Percentiles rank a stretch among this genome's conserved stretches.
phyloP scores from a whole-genome alignment of 345 rosid genomes.

The Alliaria petiolata region DNA sequence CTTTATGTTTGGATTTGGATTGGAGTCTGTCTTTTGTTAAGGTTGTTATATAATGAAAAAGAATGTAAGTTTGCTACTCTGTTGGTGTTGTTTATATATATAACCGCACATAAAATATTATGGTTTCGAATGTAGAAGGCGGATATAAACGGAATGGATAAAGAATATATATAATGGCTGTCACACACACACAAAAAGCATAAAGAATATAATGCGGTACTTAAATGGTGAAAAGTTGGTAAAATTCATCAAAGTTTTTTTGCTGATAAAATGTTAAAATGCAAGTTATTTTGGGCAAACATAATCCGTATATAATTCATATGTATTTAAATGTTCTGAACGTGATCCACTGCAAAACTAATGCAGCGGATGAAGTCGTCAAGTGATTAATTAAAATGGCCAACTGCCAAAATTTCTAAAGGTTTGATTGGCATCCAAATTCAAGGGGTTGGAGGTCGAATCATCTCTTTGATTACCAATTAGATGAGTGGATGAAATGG shows the following conservation, averaged over 20 bases:
- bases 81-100: not conserved
- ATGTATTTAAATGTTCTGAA: not conserved
- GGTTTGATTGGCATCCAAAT: not conserved
- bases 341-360: not conserved
- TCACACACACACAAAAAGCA: no score
- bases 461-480: no score
- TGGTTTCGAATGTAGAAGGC: not conserved
- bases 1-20: not conserved
- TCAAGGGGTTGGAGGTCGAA: not conserved
- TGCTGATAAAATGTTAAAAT: not conserved
- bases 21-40: not conserved
- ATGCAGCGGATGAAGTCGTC: no score
- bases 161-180: not conserved
- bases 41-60: not conserved
- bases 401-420: not conserved
- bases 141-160: not conserved
- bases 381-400: not conserved
- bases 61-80: slow-evolving; percentile 5
- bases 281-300: not conserved
- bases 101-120: not conserved
- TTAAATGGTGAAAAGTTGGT: not conserved
- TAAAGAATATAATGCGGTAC: not conserved
- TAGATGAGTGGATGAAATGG: no score
- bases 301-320: not conserved
- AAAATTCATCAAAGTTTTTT: not conserved